Percentiles rank a stretch among this genome's conserved stretches.
These are phyloP conservation scores for Skeletonema costatum DNA, from an alignment of 108 stramenopile species.

Conservation along the genomic window DNA sequence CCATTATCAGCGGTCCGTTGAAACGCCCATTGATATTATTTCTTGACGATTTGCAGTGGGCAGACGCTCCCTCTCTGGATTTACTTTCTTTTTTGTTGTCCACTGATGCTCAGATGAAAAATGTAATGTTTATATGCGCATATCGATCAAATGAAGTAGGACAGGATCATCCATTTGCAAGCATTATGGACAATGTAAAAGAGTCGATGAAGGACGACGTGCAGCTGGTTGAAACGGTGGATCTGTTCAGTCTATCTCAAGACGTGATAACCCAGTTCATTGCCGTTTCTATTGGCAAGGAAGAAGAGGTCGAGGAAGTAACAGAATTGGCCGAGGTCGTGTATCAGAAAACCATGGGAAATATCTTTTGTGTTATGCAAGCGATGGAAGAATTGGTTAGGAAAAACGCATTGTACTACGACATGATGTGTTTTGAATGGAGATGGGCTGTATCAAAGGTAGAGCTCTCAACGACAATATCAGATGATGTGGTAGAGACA, in stretches of 20 bases:
- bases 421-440: slow-evolving; percentile 41
- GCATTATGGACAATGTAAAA: slow-evolving; percentile 9
- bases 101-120: background rate
- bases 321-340: slow-evolving; percentile 22
- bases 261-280: slow-evolving; percentile 4
- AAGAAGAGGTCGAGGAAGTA: slow-evolving; percentile 11
- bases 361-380: slow-evolving; percentile 31
- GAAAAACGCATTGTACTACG: slow-evolving; percentile 41
- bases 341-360: slow-evolving; percentile 42
- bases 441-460: slow-evolving; percentile 20
- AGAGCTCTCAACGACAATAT: slow-evolving; percentile 25
- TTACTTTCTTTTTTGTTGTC: slow-evolving; percentile 12
- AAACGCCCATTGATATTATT: slow-evolving; percentile 14
- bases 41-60: slow-evolving; percentile 16
- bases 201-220: background rate
- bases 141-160: slow-evolving; percentile 44
- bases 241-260: slow-evolving; percentile 20
- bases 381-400: slow-evolving; percentile 48
- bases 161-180: slow-evolving; percentile 5
- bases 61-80: background rate
- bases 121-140: slow-evolving; percentile 30
- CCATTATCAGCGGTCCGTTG: slow-evolving; percentile 10
- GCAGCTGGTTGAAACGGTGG: background rate
- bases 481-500: slow-evolving; percentile 39
- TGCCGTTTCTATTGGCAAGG: slow-evolving; percentile 1